Evolutionary conservation across 179 eudicot species (phyloP).

Genomic region (Heliamphora pulchella): DNA sequence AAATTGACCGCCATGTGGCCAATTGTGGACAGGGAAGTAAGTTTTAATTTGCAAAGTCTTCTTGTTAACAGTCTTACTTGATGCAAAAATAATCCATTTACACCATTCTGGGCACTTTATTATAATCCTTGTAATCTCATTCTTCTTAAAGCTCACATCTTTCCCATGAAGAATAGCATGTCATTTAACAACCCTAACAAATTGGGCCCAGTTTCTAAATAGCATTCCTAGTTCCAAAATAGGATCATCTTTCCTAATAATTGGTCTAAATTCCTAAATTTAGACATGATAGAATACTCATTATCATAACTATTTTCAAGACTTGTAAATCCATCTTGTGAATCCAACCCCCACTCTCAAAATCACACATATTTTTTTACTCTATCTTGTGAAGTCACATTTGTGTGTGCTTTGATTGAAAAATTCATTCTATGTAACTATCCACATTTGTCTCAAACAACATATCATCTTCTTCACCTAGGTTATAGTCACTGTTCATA

Average conservation of each 20-base stretch:
- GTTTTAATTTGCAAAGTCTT: not conserved
- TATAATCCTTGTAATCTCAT: too few relatives aligned
- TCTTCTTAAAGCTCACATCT: not conserved
- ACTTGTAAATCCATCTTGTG: not conserved
- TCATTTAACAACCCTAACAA: not conserved
- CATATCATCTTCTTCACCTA: not conserved
- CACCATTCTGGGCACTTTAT: not conserved
- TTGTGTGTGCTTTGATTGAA: too few relatives aligned
- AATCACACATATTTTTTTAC: too few relatives aligned
- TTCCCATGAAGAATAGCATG: not conserved
- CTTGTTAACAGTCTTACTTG: not conserved
- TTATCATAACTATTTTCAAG: not conserved
- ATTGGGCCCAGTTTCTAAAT: not conserved
- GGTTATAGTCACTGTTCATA: not conserved
- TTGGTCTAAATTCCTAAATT: not conserved
- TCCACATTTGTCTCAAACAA: not conserved
- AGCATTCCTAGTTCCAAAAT: not conserved
- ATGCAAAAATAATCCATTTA: not conserved
- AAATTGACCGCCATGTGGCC: too few relatives aligned
- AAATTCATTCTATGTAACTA: not conserved
- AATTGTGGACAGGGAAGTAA: too few relatives aligned
- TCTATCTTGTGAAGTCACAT: too few relatives aligned
- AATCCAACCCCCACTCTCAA: too few relatives aligned
- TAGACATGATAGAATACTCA: not conserved
- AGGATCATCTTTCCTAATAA: not conserved